Evolutionary conservation across 1,284 basidiomycete species (phyloP).

Genomic region (Ustilago sp.): DNA sequence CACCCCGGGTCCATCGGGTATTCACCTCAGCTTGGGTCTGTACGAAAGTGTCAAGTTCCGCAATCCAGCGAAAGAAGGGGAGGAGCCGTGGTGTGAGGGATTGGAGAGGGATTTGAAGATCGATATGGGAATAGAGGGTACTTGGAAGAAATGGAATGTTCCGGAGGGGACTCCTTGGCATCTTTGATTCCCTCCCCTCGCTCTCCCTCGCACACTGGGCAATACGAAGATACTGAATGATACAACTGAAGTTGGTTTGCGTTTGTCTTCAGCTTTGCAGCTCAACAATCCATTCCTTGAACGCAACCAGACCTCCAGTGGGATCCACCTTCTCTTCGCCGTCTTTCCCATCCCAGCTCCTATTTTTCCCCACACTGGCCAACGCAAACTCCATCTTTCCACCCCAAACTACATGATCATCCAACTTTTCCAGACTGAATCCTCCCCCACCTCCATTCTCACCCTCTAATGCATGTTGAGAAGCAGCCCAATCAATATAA

Average conservation of each 20-base stretch:
- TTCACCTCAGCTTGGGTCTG: slow-evolving; percentile 39
- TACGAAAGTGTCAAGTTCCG: slow-evolving; percentile 48
- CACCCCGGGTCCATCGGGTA: slow-evolving; percentile 25
- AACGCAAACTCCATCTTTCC: slow-evolving; percentile 57
- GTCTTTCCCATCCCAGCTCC: slow-evolving; percentile 25
- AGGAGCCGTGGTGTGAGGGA: slow-evolving; percentile 15
- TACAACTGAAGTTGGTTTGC: neutral
- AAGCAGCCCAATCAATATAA: slow-evolving; percentile 55
- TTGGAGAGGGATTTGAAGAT: slow-evolving; percentile 30
- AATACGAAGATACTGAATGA: neutral
- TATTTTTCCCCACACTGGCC: slow-evolving; percentile 47
- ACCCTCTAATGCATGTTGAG: slow-evolving; percentile 12
- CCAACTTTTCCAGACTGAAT: slow-evolving; percentile 55
- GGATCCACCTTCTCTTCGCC: slow-evolving; percentile 7
- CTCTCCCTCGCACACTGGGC: neutral
- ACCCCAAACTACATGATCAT: slow-evolving; percentile 54
- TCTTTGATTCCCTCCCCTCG: slow-evolving; percentile 7
- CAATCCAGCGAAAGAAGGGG: slow-evolving; percentile 21
- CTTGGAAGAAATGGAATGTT: slow-evolving; percentile 32
- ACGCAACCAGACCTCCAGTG: slow-evolving; percentile 18
- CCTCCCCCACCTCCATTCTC: slow-evolving; percentile 9
- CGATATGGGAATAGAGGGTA: slow-evolving; percentile 37
- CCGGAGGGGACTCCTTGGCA: slow-evolving; percentile 46
- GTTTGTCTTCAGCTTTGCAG: slow-evolving; percentile 20
- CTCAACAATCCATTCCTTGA: slow-evolving; percentile 44